Percentiles rank a stretch among this genome's conserved stretches.
Evolutionary conservation across 148 eudicot genomes (phyloP).

Genomic region (Rhododendron griersonianum): DNA sequence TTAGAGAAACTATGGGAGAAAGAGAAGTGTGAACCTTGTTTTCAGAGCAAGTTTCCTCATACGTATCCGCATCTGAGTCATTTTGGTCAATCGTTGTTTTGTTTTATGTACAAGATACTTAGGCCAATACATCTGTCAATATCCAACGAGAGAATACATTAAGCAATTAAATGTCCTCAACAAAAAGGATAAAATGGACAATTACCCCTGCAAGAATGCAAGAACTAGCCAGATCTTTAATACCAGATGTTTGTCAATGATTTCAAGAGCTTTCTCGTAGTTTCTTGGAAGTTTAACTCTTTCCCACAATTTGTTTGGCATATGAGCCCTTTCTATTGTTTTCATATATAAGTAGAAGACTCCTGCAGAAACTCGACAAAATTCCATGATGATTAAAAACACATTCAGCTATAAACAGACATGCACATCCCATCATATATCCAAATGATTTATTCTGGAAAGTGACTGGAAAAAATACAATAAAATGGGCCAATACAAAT

Average conservation of each 20-base stretch:
- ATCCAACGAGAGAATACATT: not conserved
- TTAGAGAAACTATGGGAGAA: not conserved
- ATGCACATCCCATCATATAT: not conserved
- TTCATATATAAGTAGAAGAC: conserved; percentile 91
- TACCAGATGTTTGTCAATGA: conserved; percentile 94
- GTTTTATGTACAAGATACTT: conserved; percentile 84
- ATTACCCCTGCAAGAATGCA: not conserved
- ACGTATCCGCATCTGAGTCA: conserved; percentile 95
- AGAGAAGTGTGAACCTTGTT: conserved; percentile 49
- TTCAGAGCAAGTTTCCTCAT: conserved; percentile 93
- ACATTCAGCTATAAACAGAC: not conserved
- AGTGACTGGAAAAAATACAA: not conserved
- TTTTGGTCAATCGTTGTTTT: conserved; percentile 89
- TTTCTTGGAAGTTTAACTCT: conserved; percentile 86
- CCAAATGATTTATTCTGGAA: not conserved
- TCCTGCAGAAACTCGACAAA: conserved; percentile 41
- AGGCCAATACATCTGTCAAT: conserved; percentile 85
- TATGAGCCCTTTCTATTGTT: conserved; percentile 94
- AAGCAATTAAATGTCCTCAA: not conserved
- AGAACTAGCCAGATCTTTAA: conserved; percentile 1
- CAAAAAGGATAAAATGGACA: not conserved
- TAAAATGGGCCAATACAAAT: not conserved
- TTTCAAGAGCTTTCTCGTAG: conserved; percentile 75
- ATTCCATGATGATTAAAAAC: not conserved
- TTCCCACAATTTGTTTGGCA: conserved; percentile 97